phyloP scores from a whole-genome alignment of 78 protist genomes.

The Emiliania huxleyi region DNA sequence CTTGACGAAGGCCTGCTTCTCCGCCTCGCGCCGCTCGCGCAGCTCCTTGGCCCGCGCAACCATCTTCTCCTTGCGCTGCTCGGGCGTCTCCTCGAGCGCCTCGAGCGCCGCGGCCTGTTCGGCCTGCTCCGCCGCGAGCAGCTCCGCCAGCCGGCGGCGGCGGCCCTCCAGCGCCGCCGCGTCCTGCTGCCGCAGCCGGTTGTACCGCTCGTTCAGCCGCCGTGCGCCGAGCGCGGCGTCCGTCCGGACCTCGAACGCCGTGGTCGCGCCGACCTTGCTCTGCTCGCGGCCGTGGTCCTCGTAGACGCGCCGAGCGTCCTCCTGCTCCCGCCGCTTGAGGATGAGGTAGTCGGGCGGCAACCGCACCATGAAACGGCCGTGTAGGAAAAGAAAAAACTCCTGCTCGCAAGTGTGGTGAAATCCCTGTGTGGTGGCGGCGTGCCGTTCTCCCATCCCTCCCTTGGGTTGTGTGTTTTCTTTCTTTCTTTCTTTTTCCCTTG shows the following conservation, averaged over 20 bases:
- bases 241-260: not conserved
- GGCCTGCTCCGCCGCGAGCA: not conserved
- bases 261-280: not conserved
- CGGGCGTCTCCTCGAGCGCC: not conserved
- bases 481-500: too few relatives aligned
- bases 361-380: too few relatives aligned
- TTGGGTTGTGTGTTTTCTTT: too few relatives aligned
- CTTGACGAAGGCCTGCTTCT: not conserved
- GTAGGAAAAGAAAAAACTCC: too few relatives aligned
- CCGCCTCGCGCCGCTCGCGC: not conserved
- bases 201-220: not conserved
- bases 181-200: not conserved
- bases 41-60: not conserved
- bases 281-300: not conserved
- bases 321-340: not conserved
- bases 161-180: not conserved
- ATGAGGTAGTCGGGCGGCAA: not conserved
- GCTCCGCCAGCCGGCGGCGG: too few relatives aligned
- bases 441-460: too few relatives aligned
- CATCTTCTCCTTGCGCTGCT: not conserved
- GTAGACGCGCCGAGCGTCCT: not conserved
- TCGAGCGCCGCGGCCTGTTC: not conserved
- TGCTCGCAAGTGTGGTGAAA: too few relatives aligned
- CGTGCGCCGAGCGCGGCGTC: not conserved
- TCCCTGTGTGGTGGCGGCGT: too few relatives aligned